A percentile compares a stretch with the other conserved stretches of the same genome.
Conservation (phyloP, 495 filamentous ascomycete genomes). For the Penicillium subrubescens region DNA sequence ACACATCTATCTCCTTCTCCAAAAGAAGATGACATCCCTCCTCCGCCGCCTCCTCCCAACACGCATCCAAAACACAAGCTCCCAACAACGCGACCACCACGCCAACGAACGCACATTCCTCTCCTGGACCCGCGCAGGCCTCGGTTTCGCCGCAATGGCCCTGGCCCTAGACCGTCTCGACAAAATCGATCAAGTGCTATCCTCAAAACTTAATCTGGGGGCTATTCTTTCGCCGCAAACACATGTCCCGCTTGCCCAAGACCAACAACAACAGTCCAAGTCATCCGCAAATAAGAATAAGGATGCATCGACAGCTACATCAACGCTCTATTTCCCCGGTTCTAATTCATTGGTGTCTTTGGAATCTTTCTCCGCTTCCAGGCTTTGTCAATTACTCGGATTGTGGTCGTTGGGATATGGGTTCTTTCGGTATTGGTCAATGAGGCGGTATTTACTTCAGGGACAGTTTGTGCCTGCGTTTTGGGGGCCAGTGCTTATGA, state of each 20-base stretch:
- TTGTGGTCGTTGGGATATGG: slow-evolving; percentile 36
- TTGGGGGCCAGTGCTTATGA: slow-evolving; percentile 38
- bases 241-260: not conserved
- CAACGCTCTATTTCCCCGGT: not conserved
- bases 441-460: slow-evolving; percentile 26
- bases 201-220: not conserved
- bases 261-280: not conserved
- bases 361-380: slow-evolving; percentile 18
- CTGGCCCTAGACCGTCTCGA: slow-evolving; percentile 46
- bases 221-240: not conserved
- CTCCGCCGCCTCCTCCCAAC: slow-evolving; percentile 32
- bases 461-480: slow-evolving; percentile 35
- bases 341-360: not conserved
- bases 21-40: slow-evolving; percentile 12
- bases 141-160: slow-evolving; percentile 50
- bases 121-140: slow-evolving; percentile 55
- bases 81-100: slow-evolving; percentile 50
- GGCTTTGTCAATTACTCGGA: slow-evolving; percentile 29
- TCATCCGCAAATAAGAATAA: not conserved
- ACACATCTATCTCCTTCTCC: not conserved
- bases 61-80: slow-evolving; percentile 35
- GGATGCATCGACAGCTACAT: not conserved
- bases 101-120: slow-evolving; percentile 60
- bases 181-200: slow-evolving; percentile 27
- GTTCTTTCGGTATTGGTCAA: slow-evolving; percentile 32